These are phyloP conservation scores for Diaporthe nobilis DNA, from an alignment of 2,329 filamentous ascomycete species.

Conservation along the genomic window DNA sequence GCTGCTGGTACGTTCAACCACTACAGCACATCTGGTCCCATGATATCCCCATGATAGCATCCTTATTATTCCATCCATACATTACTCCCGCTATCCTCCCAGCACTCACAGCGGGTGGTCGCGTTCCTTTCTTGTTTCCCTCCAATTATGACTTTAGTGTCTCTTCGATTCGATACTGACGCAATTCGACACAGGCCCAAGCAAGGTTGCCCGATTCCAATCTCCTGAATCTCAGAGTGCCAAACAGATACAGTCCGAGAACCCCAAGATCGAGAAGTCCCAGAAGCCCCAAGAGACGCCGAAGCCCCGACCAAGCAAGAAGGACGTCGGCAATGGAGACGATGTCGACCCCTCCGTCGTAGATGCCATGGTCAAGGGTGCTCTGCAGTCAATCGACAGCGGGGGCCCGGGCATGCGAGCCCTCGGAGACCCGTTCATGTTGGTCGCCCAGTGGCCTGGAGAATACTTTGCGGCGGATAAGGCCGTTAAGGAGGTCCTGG, in stretches of 20 bases:
- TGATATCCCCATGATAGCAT: neutral
- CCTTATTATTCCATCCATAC: too few relatives aligned
- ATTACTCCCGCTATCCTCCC: accelerated
- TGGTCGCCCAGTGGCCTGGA: neutral
- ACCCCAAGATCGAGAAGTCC: neutral
- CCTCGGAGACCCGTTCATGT: neutral
- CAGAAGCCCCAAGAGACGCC: neutral
- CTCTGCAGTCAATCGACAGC: neutral
- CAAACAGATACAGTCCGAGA: neutral
- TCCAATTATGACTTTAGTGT: too few relatives aligned
- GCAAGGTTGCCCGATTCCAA: neutral
- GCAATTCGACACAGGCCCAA: neutral
- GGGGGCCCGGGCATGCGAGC: neutral
- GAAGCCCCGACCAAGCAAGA: neutral
- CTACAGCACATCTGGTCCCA: neutral
- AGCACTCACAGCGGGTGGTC: accelerated
- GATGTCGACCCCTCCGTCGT: neutral
- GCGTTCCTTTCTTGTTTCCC: too few relatives aligned
- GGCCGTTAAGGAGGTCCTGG: neutral
- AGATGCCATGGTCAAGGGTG: neutral
- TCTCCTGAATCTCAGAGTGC: neutral
- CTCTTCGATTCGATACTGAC: neutral
- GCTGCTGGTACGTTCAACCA: neutral
- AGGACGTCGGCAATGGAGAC: neutral
- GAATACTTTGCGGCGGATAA: neutral